Conservation (phyloP, 129 eudicot genomes). For the Lactuca sativa region DNA sequence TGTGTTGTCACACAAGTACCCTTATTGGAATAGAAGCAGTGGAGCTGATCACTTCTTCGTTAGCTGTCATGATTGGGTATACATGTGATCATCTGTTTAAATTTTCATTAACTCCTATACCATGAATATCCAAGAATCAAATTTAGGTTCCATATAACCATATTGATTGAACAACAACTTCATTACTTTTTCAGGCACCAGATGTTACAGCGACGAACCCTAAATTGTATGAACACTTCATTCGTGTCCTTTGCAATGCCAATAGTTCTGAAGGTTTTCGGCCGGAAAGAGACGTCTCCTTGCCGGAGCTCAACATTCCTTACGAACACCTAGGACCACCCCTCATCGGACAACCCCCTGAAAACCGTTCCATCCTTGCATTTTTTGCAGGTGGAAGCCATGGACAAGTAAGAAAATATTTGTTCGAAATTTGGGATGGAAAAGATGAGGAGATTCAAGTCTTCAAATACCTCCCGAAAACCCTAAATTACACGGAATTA, state of each 20-base stretch:
- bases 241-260: slow-evolving; percentile 55
- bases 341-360: slow-evolving; percentile 33
- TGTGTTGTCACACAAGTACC: slow-evolving; percentile 44
- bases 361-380: slow-evolving; percentile 44
- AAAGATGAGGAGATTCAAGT: slow-evolving; percentile 44
- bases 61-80: slow-evolving; percentile 79
- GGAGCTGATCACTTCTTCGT: slow-evolving; percentile 71
- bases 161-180: not conserved
- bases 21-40: slow-evolving; percentile 56
- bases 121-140: no score
- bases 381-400: slow-evolving; percentile 54
- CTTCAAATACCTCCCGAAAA: slow-evolving; percentile 41
- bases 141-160: not conserved
- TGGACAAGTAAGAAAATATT: slow-evolving; percentile 37
- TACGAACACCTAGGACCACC: slow-evolving; percentile 34
- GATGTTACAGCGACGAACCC: slow-evolving; percentile 43
- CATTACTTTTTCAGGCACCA: slow-evolving; percentile 39
- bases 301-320: slow-evolving; percentile 52
- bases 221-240: slow-evolving; percentile 37
- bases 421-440: slow-evolving; percentile 39
- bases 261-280: slow-evolving; percentile 51
- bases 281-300: slow-evolving; percentile 48
- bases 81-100: not conserved
- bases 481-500: slow-evolving; percentile 32
- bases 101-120: no score